Percentiles rank a stretch among this genome's conserved stretches.
phyloP scores from a whole-genome alignment of 768 basidiomycete species.

The Calocera viscosa region DNA sequence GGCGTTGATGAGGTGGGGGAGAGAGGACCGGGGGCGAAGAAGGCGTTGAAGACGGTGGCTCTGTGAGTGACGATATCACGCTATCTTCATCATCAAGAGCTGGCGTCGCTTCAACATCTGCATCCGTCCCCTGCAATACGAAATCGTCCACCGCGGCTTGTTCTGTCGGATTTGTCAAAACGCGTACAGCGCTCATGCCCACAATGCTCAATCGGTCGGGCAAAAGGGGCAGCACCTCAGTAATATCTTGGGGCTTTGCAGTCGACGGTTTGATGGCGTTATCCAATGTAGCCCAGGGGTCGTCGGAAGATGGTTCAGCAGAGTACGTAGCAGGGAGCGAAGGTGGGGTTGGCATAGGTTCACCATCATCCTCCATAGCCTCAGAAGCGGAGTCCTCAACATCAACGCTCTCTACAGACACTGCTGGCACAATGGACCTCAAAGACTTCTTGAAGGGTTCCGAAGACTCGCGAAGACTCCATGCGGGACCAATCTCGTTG shows the following conservation, averaged over 20 bases:
- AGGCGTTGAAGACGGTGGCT: neutral
- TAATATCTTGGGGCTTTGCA: neutral
- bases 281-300: neutral
- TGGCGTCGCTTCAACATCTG: neutral
- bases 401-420: neutral
- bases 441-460: neutral
- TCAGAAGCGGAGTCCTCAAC: neutral
- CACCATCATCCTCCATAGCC: neutral
- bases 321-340: neutral
- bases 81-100: conserved; percentile 1
- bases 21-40: neutral
- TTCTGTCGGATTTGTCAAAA: neutral
- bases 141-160: neutral
- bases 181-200: neutral
- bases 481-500: neutral
- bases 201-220: neutral
- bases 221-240: neutral
- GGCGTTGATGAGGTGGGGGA: neutral
- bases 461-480: neutral
- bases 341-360: neutral
- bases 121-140: neutral
- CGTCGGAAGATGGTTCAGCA: neutral
- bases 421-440: neutral
- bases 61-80: neutral
- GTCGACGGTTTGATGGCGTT: neutral